Base-by-base conservation (phyloP, 495 filamentous ascomycete species). In the Darksidea phi region DNA sequence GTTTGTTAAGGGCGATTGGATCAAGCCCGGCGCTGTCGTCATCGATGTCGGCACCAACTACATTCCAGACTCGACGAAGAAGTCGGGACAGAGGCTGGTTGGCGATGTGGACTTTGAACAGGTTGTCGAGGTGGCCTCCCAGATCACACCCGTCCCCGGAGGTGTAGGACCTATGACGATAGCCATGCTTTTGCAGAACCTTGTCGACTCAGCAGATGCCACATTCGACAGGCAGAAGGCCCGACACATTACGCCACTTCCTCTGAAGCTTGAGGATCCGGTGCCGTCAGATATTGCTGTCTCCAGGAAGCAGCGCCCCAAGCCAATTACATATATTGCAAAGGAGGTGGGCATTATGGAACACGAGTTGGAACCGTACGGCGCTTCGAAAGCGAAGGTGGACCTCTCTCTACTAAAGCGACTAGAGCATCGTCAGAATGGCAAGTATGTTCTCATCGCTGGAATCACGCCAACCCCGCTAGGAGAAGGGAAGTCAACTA, bases 141-240 rank as follows among this genome's bases (percentile, higher is more conserved):
- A 88, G 61, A 97, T 98, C 68, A 98, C 95, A 1, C 94, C 94
- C 1, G 94, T 98, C 34, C 94, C 95, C 0, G 94, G 94, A 59
- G 94, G 94, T 70, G 94, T 97, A 57, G 94, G 94, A 2, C 94
- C 94, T 37, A 97, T 97, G 92, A 98, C 94, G 12, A 91, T 98
- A 52, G 94, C 94, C 32, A 97, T 97, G 88, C 81, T 98, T 17
- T 72, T 98, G 59, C 87, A 96, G 74, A 98, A 98, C 71, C 91
- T 97, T 23, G 87, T 97, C 37, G 84, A 89, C 63, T 82, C 91
- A 20, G 86, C 93, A 26, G 88, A 85, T 25, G 76, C 80, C 48
- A 91, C 88, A 71, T 94, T 95, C 62, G 88, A 94, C 36, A 82
- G 82, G 56, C 88, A 92, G 69, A 91, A 87, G 69, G 78, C 86